phyloP scores from a whole-genome alignment of 2,329 filamentous ascomycete species.

The Talaromyces sp. region DNA sequence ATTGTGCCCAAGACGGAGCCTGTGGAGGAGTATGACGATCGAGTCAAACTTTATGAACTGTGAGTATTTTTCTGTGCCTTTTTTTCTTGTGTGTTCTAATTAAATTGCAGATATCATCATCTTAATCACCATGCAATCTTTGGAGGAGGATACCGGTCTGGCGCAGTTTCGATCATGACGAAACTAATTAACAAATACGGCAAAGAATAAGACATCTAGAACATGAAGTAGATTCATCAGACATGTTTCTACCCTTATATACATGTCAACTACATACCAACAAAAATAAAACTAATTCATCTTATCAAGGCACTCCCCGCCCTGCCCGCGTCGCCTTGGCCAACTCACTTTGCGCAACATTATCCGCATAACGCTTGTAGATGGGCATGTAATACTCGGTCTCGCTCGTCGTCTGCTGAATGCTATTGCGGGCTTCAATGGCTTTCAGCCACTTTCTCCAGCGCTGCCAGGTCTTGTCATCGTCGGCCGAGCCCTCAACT shows the following conservation, averaged over 20 bases:
- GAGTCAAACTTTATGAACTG: slow-evolving; percentile 75
- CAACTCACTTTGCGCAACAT: slow-evolving; percentile 57
- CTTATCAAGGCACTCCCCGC: slow-evolving; percentile 52
- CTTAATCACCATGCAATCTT: slow-evolving; percentile 85
- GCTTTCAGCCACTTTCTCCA: slow-evolving; percentile 63
- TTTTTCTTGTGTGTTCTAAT: not conserved
- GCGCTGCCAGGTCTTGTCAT: slow-evolving; percentile 56
- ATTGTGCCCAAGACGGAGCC: slow-evolving; percentile 77
- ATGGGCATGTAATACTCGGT: slow-evolving; percentile 62
- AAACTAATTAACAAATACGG: slow-evolving; percentile 68
- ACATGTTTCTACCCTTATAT: not conserved
- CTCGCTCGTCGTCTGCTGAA: slow-evolving; percentile 64
- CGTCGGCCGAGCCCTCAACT: slow-evolving; percentile 42
- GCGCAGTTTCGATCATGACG: slow-evolving; percentile 76
- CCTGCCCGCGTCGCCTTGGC: slow-evolving; percentile 60
- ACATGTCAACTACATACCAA: not conserved
- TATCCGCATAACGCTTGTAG: slow-evolving; percentile 63
- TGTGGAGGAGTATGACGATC: slow-evolving; percentile 75
- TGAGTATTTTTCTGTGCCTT: slow-evolving; percentile 41
- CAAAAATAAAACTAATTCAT: not conserved
- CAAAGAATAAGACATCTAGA: not conserved
- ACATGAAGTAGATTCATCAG: not conserved
- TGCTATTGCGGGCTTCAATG: slow-evolving; percentile 55
- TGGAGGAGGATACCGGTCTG: slow-evolving; percentile 68
- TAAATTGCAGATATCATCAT: slow-evolving; percentile 67